phyloP scores from a whole-genome alignment of 129 eudicot species.

The Chrysanthemum makinoi region DNA sequence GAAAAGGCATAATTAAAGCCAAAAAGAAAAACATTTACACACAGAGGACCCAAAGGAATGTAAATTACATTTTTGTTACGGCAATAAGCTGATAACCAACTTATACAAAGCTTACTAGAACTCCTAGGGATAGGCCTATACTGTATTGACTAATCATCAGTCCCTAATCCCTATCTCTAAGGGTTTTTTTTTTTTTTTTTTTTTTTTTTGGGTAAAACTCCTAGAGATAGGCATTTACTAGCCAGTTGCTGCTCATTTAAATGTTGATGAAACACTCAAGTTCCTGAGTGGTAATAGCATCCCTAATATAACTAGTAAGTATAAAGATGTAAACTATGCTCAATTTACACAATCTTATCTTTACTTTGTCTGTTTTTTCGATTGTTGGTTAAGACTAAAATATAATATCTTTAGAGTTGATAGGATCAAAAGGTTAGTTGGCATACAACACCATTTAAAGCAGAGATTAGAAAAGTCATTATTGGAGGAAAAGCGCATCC shows the following conservation, averaged over 20 bases:
- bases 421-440: conserved; percentile 91
- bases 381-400: neutral
- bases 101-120: no score
- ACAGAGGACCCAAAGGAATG: no score
- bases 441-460: conserved; percentile 95
- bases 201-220: conserved; percentile 34
- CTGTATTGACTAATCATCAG: conserved; percentile 19
- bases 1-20: no score
- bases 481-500: conserved; percentile 47
- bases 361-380: neutral
- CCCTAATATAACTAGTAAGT: conserved; percentile 79
- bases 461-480: conserved; percentile 81
- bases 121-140: no score
- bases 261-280: conserved; percentile 53
- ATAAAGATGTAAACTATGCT: conserved; percentile 60
- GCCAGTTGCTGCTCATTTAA: conserved; percentile 64
- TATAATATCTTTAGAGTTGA: conserved; percentile 7
- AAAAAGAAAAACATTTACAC: no score
- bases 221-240: conserved; percentile 58
- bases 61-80: no score
- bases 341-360: neutral
- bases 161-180: conserved; percentile 20
- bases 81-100: no score
- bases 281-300: conserved; percentile 76
- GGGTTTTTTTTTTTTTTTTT: conserved; percentile 26